Conservation (phyloP, 2,329 filamentous ascomycete species). For the Nemania abortiva region DNA sequence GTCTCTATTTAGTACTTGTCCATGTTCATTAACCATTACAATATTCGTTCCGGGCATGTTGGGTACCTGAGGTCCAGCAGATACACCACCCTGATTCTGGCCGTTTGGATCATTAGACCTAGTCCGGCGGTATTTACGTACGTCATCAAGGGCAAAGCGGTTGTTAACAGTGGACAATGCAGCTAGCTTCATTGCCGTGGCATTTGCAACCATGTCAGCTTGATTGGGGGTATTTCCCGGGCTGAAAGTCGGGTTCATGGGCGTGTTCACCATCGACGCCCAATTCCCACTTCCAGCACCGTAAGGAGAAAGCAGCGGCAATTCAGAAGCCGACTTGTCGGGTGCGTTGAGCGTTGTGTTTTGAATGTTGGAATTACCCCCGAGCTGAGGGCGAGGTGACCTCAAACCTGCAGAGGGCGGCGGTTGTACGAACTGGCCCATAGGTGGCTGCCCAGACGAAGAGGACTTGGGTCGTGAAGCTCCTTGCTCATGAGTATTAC, state of each 20-base stretch:
- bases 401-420: conserved; percentile 80
- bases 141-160: conserved; percentile 94
- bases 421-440: conserved; percentile 95
- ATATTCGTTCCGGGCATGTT: conserved; percentile 79
- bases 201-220: conserved; percentile 98
- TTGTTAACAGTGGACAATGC: conserved; percentile 98
- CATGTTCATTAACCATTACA: conserved; percentile 94
- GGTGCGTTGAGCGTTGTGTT: conserved; percentile 82
- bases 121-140: conserved; percentile 92
- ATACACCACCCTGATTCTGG: conserved; percentile 70
- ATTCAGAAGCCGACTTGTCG: conserved; percentile 75
- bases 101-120: conserved; percentile 86
- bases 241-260: conserved; percentile 90
- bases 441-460: conserved; percentile 80
- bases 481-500: conserved; percentile 63
- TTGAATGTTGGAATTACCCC: conserved; percentile 79
- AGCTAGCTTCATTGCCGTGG: conserved; percentile 98
- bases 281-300: conserved; percentile 87
- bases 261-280: conserved; percentile 98
- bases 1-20: conserved; percentile 86
- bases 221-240: conserved; percentile 75
- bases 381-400: conserved; percentile 78
- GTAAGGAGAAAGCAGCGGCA: conserved; percentile 89
- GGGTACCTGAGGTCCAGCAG: conserved; percentile 72
- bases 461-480: conserved; percentile 79